These are phyloP conservation scores for Suillus decipiens DNA, from an alignment of 768 basidiomycete species.

Conservation along the genomic window DNA sequence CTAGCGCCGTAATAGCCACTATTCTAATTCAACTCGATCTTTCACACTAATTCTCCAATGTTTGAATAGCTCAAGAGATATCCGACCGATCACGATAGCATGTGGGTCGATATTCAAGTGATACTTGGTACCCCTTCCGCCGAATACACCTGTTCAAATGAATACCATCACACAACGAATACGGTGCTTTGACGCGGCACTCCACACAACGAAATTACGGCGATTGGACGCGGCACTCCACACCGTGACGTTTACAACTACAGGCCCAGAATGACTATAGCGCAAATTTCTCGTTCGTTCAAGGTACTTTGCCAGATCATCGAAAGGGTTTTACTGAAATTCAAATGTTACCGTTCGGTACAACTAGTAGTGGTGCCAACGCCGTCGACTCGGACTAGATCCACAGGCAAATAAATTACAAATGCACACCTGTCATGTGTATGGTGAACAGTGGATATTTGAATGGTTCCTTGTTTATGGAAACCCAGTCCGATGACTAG, in stretches of 20 bases:
- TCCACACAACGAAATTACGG: too few species aligned
- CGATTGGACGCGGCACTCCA: too few species aligned
- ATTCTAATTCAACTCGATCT: too few species aligned
- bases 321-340: not conserved
- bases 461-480: not conserved
- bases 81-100: not conserved
- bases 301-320: not conserved
- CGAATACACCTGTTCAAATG: too few species aligned
- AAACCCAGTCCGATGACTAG: not conserved
- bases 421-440: not conserved
- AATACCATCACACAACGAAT: too few species aligned
- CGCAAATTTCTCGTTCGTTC: not conserved
- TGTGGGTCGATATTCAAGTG: not conserved
- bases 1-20: too few species aligned
- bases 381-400: not conserved
- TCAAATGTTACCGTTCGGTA: not conserved
- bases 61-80: not conserved
- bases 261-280: not conserved
- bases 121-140: not conserved
- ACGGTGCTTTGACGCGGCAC: not conserved
- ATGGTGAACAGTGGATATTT: not conserved
- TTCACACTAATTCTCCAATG: not conserved
- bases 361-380: not conserved
- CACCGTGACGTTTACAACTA: too few species aligned
- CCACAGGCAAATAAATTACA: not conserved